Base-by-base conservation (phyloP, 352 stramenopile genomes). In the Pythium periplocum region DNA sequence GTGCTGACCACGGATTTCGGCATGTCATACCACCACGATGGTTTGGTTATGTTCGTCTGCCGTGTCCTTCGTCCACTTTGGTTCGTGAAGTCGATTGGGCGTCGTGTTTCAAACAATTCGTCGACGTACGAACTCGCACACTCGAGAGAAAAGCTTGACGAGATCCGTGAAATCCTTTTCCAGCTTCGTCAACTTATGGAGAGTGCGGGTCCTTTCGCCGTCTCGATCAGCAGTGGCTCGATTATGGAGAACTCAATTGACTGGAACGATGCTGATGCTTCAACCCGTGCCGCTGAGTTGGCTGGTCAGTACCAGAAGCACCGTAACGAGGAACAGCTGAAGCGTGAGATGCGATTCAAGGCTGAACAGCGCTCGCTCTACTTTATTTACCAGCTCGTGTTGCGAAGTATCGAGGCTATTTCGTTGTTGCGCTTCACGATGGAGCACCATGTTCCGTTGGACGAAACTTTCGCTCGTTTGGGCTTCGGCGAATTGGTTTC, bases 21-120 rank as follows among this genome's bases (percentile, higher is more conserved):
- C 52, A 90, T 95, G 78, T 93, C 84, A 17, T 91, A 87, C 54
- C 83, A 95, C 51, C 84, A 95, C 58, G 83, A 95, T 47, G 84
- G 80, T 45, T 68, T 95, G 31, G 69, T 90, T 3, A 75, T 86
- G 42, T 95, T 95, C 48, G 53, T 88, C n/a, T 78, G 64, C 10
- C 82, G 84, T n/a, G 57, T 93, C n/a, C 62, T 95, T 31, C 76
- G 84, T 4, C 84, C 84, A 2, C 53, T 95, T 3, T 95, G 84
- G 84, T 75, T 69, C 33, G 54, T 64, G 3, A 87, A 87, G 59
- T 71, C 73, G 0, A 62, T 91, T 31, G 81, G 81, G 6, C 70
- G 63, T 34, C 73, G 69, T 44, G 62, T 83, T 33, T 35, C 54
- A 10, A 71, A 66, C 38, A 52, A 64, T n/a, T 61, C 65, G 0